Evolutionary conservation across 169 alveolate genomes (phyloP).

Genomic region (Babesia divergens): DNA sequence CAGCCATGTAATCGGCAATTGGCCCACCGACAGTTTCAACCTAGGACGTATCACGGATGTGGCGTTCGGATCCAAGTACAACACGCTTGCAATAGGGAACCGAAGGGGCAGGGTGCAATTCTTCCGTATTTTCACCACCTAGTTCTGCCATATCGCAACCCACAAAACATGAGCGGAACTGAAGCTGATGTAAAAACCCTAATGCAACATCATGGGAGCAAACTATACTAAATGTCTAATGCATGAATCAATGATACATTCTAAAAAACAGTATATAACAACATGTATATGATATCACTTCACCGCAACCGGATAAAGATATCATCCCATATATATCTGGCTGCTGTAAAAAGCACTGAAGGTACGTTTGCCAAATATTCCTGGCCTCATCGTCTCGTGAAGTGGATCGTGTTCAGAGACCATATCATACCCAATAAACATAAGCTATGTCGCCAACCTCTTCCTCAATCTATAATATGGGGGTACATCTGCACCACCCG

Average conservation of each 20-base stretch:
- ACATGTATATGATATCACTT: no score
- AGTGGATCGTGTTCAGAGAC: neutral
- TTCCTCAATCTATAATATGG: neutral
- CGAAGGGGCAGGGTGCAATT: constrained; percentile 47
- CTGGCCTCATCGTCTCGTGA: neutral
- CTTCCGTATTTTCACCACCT: constrained; percentile 22
- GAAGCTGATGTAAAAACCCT: no score
- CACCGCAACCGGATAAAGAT: no score
- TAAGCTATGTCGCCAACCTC: neutral
- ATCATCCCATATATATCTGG: no score
- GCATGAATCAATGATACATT: no score
- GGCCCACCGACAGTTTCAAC: constrained; percentile 52
- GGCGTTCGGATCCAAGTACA: constrained; percentile 7
- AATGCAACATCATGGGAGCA: no score
- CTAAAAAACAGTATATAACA: no score
- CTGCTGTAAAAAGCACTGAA: no score
- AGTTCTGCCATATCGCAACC: neutral
- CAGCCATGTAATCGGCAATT: constrained; percentile 45
- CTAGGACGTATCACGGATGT: constrained; percentile 54
- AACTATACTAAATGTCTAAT: no score
- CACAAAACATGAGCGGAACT: no score
- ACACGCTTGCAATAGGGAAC: constrained; percentile 51
- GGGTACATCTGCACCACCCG: constrained; percentile 4
- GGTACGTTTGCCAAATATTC: neutral
- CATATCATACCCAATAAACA: neutral